Percentiles rank a stretch among this genome's conserved stretches.
Evolutionary conservation across 129 eudicot species (phyloP).

Genomic region (Smallanthus sonchifolius): DNA sequence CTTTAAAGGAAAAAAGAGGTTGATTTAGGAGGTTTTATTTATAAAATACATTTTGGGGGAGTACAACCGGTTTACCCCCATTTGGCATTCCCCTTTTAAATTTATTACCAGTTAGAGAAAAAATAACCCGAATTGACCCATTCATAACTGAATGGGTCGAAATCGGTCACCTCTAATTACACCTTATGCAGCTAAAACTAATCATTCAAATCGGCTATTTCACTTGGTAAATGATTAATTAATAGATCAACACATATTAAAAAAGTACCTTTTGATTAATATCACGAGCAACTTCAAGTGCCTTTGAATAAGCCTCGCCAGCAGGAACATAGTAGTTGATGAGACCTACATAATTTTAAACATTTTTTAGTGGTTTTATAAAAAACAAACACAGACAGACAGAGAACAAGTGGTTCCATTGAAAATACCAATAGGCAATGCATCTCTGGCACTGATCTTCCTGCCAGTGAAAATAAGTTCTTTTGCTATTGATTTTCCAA

Average conservation of each 20-base stretch:
- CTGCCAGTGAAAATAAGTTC: conserved; percentile 94
- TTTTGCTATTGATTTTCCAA: conserved; percentile 88
- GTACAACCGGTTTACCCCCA: not conserved
- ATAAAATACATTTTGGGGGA: not conserved
- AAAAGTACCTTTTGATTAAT: conserved; percentile 72
- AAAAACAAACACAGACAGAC: not conserved
- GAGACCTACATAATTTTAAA: conserved; percentile 54
- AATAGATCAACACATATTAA: not conserved
- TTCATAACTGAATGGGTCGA: not conserved
- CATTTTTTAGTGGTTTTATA: not conserved
- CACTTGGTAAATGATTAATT: not conserved
- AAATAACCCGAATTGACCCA: not conserved
- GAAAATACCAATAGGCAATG: conserved; percentile 63
- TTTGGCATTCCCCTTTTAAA: not conserved
- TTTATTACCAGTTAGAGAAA: not conserved
- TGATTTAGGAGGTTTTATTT: not conserved
- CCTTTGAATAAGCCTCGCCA: conserved; percentile 76
- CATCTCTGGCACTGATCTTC: conserved; percentile 66
- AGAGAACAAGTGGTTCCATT: not conserved
- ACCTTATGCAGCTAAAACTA: not conserved
- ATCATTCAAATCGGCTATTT: not conserved
- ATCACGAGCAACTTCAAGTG: conserved; percentile 84
- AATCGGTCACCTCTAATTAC: not conserved
- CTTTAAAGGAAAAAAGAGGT: not conserved
- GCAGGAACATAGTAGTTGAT: conserved; percentile 79